These are phyloP conservation scores for Bromus sterilis DNA, from an alignment of 176 grass and related monocot genomes.

Conservation along the genomic window DNA sequence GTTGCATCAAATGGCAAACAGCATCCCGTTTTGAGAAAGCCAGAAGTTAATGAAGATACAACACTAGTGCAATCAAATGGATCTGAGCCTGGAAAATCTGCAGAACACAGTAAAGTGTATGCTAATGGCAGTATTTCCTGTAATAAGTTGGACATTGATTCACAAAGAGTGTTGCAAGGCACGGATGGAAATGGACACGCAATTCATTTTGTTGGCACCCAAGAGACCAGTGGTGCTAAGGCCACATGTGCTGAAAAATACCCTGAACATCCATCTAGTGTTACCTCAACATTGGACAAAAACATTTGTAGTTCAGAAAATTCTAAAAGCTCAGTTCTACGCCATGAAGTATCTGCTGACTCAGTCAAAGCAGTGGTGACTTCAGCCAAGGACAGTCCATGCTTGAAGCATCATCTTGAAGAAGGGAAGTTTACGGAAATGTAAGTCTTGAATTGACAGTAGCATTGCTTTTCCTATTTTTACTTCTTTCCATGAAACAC, in stretches of 20 bases:
- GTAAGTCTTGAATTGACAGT: slow-evolving; percentile 40
- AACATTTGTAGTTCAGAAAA: slow-evolving; percentile 4
- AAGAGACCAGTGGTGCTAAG: slow-evolving; percentile 5
- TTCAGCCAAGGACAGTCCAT: slow-evolving; percentile 18
- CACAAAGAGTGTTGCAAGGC: neutral
- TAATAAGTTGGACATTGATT: slow-evolving; percentile 11
- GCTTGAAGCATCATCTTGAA: slow-evolving; percentile 25
- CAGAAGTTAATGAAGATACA: slow-evolving; percentile 1
- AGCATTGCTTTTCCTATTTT: neutral
- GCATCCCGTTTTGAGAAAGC: slow-evolving; percentile 27
- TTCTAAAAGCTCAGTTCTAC: slow-evolving; percentile 22
- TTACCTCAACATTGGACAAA: slow-evolving; percentile 14
- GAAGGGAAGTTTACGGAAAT: slow-evolving; percentile 66
- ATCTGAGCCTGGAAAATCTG: slow-evolving; percentile 12
- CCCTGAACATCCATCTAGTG: slow-evolving; percentile 21
- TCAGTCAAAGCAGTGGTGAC: slow-evolving; percentile 20
- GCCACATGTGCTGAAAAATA: slow-evolving; percentile 5
- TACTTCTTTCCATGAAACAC: slow-evolving; percentile 21
- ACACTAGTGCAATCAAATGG: neutral
- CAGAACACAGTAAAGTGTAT: slow-evolving; percentile 15
- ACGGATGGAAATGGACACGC: slow-evolving; percentile 39
- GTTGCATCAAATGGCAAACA: slow-evolving; percentile 44
- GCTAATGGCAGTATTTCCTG: slow-evolving; percentile 11
- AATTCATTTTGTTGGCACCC: neutral
- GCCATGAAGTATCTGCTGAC: slow-evolving; percentile 19